These are phyloP conservation scores for Plasmodium blacklocki DNA, from an alignment of 169 alveolate species.

Conservation along the genomic window DNA sequence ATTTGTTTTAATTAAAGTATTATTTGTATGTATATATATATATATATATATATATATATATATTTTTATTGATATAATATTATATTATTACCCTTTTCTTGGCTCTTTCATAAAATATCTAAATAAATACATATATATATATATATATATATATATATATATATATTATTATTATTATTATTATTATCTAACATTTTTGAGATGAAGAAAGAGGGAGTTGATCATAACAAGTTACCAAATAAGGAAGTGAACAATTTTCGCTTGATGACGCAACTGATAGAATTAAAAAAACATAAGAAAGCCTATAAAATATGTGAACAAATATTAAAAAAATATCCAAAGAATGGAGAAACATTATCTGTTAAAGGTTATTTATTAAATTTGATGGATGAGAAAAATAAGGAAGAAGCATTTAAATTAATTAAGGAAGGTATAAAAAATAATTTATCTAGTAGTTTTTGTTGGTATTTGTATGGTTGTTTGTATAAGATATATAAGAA, in stretches of 20 bases:
- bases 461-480: conserved; percentile 76
- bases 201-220: conserved; percentile 40
- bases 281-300: conserved; percentile 60
- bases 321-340: conserved; percentile 64
- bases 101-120: too few relatives aligned
- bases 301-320: conserved; percentile 73
- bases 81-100: too few relatives aligned
- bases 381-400: conserved; percentile 55
- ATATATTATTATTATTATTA: not conserved
- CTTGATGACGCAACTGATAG: conserved; percentile 62
- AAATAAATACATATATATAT: too few relatives aligned
- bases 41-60: not conserved
- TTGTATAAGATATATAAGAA: conserved; percentile 62
- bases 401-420: conserved; percentile 69
- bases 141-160: not conserved
- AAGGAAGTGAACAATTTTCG: conserved; percentile 73
- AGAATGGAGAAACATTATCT: conserved; percentile 66
- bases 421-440: conserved; percentile 65
- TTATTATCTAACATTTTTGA: not conserved
- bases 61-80: too few relatives aligned
- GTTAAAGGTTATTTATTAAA: conserved; percentile 62
- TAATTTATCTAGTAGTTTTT: conserved; percentile 71
- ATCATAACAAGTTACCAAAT: conserved; percentile 27
- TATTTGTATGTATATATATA: not conserved
- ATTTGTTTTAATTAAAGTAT: too few relatives aligned